Evolutionary conservation across 2,329 filamentous ascomycete genomes (phyloP).

Genomic region (Botryotinia convoluta): DNA sequence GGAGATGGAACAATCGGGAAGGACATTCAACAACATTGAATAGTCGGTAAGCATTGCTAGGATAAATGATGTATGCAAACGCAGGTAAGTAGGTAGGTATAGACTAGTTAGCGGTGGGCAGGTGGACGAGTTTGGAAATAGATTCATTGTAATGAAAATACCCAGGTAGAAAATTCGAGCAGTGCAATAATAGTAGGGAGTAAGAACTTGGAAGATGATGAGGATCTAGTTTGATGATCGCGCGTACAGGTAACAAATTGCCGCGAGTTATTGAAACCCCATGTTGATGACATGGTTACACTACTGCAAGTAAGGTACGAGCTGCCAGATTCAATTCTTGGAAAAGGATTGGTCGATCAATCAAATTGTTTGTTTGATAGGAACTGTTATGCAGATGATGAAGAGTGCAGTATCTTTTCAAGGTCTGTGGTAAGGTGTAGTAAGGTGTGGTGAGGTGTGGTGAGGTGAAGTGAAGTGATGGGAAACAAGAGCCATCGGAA

Average conservation of each 20-base stretch:
- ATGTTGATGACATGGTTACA: not conserved
- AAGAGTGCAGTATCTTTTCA: not conserved
- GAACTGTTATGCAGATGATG: not conserved
- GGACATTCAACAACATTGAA: constrained; percentile 2
- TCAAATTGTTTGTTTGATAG: not conserved
- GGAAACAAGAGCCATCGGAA: not conserved
- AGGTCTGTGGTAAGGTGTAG: not conserved
- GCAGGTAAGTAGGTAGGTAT: not conserved
- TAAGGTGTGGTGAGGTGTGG: not conserved
- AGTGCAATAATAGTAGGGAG: not conserved
- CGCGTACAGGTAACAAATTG: constrained; percentile 19
- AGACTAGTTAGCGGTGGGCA: not conserved
- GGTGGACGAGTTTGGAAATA: not conserved
- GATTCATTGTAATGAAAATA: not conserved
- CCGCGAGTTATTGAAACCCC: constrained; percentile 1
- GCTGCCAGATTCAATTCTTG: not conserved
- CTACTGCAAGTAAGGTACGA: constrained; percentile 19
- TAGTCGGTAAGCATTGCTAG: constrained; percentile 15
- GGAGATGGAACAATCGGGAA: constrained; percentile 9
- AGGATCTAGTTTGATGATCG: not conserved
- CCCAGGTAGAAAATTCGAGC: not conserved
- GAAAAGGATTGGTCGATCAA: not conserved
- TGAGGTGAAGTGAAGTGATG: not conserved
- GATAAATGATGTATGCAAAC: not conserved
- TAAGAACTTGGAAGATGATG: not conserved